phyloP scores from a whole-genome alignment of 768 basidiomycete species.

The Suillus plorans region DNA sequence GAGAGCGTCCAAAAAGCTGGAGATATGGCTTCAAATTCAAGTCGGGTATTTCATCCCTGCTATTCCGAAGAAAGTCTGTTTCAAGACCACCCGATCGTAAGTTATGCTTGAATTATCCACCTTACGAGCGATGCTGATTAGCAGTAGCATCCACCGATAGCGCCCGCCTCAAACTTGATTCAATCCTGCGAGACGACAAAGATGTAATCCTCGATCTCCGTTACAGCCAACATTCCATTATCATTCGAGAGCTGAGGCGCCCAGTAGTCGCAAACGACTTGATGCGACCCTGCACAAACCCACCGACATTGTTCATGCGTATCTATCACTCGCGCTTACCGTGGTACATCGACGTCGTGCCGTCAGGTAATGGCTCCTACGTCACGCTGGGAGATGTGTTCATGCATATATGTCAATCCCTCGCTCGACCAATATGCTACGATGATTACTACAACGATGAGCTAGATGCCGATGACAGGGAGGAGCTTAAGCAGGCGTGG shows the following conservation, averaged over 20 bases:
- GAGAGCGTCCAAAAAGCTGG: conserved; percentile 29
- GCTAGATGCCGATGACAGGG: conserved; percentile 45
- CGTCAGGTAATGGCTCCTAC: conserved; percentile 45
- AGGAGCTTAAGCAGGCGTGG: conserved; percentile 45
- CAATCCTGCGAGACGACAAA: conserved; percentile 23
- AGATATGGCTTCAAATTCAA: conserved; percentile 33
- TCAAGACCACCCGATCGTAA: conserved; percentile 17
- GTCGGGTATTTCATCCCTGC: conserved; percentile 28
- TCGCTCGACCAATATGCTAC: conserved; percentile 45
- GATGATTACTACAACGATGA: conserved; percentile 62
- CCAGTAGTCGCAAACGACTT: conserved; percentile 49
- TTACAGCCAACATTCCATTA: conserved; percentile 34
- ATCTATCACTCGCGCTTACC: conserved; percentile 58
- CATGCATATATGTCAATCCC: conserved; percentile 40
- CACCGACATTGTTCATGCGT: conserved; percentile 50
- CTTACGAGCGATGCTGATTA: not conserved
- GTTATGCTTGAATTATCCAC: conserved; percentile 4
- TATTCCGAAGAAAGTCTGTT: conserved; percentile 25
- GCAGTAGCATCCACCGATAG: conserved; percentile 23
- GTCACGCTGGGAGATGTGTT: conserved; percentile 60
- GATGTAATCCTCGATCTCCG: conserved; percentile 52
- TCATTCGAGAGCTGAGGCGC: conserved; percentile 47
- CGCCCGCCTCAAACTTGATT: conserved; percentile 24
- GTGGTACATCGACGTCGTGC: conserved; percentile 64
- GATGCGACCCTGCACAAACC: conserved; percentile 52